Conservation (phyloP, 2,329 filamentous ascomycete genomes). For the Fusarium anthophilum region DNA sequence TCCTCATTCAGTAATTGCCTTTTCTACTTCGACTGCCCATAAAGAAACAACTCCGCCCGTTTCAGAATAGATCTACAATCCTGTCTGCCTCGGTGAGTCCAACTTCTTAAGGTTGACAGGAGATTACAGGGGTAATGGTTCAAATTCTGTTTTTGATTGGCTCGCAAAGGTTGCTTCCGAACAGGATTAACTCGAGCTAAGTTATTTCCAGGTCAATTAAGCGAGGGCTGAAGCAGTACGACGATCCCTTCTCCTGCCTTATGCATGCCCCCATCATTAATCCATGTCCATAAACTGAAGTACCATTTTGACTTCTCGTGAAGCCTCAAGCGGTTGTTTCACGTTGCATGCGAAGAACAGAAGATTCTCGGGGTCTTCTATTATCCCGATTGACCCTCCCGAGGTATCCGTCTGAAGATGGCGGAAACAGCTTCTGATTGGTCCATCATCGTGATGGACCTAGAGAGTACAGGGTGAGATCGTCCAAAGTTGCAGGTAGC, state of each 20-base stretch:
- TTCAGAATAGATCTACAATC: not conserved
- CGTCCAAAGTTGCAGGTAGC: not conserved
- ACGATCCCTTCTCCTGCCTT: not conserved
- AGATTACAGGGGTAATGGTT: too few species aligned
- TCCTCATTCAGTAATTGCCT: too few species aligned
- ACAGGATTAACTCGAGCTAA: not conserved
- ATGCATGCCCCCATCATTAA: not conserved
- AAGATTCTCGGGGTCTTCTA: not conserved
- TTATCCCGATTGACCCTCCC: not conserved
- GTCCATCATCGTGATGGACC: fast-evolving
- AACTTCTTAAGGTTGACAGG: not conserved
- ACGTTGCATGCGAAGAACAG: not conserved
- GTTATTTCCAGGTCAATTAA: not conserved
- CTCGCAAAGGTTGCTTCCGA: too few species aligned
- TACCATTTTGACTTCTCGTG: not conserved
- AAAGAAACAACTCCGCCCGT: too few species aligned
- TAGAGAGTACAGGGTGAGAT: not conserved
- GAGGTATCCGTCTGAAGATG: fast-evolving
- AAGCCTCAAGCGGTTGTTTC: not conserved
- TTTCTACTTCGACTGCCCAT: too few species aligned
- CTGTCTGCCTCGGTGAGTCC: not conserved
- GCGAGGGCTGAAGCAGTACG: not conserved
- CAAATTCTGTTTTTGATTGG: not conserved
- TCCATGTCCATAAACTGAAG: not conserved
- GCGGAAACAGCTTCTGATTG: not conserved